Percentiles rank a stretch among this genome's conserved stretches.
phyloP scores from a whole-genome alignment of 352 stramenopile genomes.

The Phytophthora crassamura region DNA sequence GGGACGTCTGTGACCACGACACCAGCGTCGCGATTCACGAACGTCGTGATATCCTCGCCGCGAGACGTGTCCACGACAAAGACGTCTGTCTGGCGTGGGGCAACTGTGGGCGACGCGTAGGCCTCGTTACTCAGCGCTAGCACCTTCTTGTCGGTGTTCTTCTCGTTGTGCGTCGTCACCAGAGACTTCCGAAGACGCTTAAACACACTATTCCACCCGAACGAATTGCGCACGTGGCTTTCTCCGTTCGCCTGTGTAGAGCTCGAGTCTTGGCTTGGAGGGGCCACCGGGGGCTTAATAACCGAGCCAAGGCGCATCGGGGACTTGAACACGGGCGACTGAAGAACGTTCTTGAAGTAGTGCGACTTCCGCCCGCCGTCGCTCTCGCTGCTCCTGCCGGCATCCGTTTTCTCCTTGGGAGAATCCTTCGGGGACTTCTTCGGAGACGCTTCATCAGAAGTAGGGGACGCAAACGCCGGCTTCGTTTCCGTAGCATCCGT shows the following conservation, averaged over 20 bases:
- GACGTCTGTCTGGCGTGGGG: constrained; percentile 67
- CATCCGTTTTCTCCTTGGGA: constrained; percentile 35
- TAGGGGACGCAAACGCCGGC: constrained; percentile 16
- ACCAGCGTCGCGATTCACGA: constrained; percentile 78
- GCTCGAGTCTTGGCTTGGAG: constrained; percentile 32
- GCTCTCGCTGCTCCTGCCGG: constrained; percentile 32
- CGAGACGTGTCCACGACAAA: constrained; percentile 80
- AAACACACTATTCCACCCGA: constrained; percentile 85
- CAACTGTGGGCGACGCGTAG: constrained; percentile 52
- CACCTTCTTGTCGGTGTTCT: constrained; percentile 68
- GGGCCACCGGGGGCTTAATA: constrained; percentile 64
- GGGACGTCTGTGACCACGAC: constrained; percentile 72
- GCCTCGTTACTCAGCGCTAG: constrained; percentile 78
- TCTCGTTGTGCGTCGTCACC: constrained; percentile 66
- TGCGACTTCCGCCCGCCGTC: constrained; percentile 70
- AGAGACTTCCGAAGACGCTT: constrained; percentile 84
- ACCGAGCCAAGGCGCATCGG: constrained; percentile 80
- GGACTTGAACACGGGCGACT: constrained; percentile 84
- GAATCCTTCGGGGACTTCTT: constrained; percentile 34
- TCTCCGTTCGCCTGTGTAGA: constrained; percentile 38
- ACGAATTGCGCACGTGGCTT: constrained; percentile 53
- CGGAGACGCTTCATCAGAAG: constrained; percentile 15
- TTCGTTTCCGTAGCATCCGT: constrained; percentile 21
- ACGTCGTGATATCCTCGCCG: constrained; percentile 85
- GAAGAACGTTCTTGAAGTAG: constrained; percentile 89